These are phyloP conservation scores for Rhytidiadelphus loreus DNA, from an alignment of 225 moss, liverwort and hornwort species.

Conservation along the genomic window DNA sequence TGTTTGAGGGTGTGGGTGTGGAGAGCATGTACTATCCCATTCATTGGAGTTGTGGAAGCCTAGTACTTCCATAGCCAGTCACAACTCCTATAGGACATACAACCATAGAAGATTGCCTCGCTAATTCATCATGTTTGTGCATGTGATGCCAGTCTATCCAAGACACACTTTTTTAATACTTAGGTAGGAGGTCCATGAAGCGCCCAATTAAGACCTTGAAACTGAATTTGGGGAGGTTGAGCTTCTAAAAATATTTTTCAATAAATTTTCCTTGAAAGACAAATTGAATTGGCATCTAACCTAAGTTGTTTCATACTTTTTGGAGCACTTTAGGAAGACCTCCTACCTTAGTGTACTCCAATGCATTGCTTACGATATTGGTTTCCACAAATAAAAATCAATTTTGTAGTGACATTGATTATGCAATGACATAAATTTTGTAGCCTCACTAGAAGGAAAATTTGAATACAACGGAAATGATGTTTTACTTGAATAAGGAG, in stretches of 20 bases:
- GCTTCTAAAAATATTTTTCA: too few relatives aligned
- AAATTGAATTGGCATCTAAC: too few relatives aligned
- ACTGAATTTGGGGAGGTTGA: too few relatives aligned
- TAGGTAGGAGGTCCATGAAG: too few relatives aligned
- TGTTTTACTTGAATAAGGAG: neutral
- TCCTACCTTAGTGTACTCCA: rapidly evolving
- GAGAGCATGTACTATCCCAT: neutral
- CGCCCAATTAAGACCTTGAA: too few relatives aligned
- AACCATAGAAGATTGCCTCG: rapidly evolving
- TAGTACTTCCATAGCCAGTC: neutral
- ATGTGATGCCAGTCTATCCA: neutral
- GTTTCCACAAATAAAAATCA: neutral
- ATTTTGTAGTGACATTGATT: neutral
- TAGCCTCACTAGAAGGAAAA: neutral
- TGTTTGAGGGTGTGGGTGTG: too few relatives aligned
- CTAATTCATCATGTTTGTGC: neutral
- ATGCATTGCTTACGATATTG: neutral
- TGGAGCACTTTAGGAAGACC: too few relatives aligned
- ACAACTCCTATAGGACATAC: neutral
- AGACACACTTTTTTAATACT: neutral
- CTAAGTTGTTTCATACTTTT: too few relatives aligned
- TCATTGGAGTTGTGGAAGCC: neutral
- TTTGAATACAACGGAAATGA: neutral
- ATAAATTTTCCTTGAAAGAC: too few relatives aligned
- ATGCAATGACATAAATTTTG: neutral